Percentiles rank a stretch among this genome's conserved stretches.
Conservation (phyloP, 1,284 basidiomycete species). For the Puccinia novopanici region DNA sequence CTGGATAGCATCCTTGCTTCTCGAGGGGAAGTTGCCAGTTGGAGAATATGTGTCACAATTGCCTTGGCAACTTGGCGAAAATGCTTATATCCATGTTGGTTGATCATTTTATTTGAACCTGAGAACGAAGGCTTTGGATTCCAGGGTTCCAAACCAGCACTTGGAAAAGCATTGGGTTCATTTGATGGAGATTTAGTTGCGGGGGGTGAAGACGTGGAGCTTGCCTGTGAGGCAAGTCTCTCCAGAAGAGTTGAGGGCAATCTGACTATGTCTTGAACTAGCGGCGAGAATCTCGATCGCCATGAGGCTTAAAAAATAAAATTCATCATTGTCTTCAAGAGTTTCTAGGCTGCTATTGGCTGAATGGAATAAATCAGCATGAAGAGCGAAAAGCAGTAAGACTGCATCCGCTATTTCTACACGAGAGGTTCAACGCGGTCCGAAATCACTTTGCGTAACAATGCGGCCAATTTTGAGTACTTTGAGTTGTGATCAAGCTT, state of each 20-base stretch:
- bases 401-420: slow-evolving; percentile 48
- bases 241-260: slow-evolving; percentile 48
- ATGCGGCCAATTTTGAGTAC: slow-evolving; percentile 37
- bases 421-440: slow-evolving; percentile 17
- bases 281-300: slow-evolving; percentile 43
- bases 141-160: slow-evolving; percentile 49
- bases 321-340: slow-evolving; percentile 32
- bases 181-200: not conserved
- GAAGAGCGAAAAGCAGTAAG: slow-evolving; percentile 37
- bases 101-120: not conserved
- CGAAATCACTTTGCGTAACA: slow-evolving; percentile 20
- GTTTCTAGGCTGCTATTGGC: not conserved
- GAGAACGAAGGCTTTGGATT: not conserved
- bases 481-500: slow-evolving; percentile 10
- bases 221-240: slow-evolving; percentile 8
- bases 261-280: slow-evolving; percentile 40
- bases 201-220: not conserved
- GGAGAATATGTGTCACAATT: slow-evolving; percentile 29
- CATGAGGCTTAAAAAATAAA: slow-evolving; percentile 44
- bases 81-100: slow-evolving; percentile 22
- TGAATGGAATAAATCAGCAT: slow-evolving; percentile 33
- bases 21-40: slow-evolving; percentile 39
- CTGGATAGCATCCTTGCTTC: slow-evolving; percentile 45
- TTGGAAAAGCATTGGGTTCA: slow-evolving; percentile 1
- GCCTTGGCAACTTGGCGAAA: slow-evolving; percentile 36